These are phyloP conservation scores for Alliaria petiolata DNA, from an alignment of 345 rosid species.

Conservation along the genomic window DNA sequence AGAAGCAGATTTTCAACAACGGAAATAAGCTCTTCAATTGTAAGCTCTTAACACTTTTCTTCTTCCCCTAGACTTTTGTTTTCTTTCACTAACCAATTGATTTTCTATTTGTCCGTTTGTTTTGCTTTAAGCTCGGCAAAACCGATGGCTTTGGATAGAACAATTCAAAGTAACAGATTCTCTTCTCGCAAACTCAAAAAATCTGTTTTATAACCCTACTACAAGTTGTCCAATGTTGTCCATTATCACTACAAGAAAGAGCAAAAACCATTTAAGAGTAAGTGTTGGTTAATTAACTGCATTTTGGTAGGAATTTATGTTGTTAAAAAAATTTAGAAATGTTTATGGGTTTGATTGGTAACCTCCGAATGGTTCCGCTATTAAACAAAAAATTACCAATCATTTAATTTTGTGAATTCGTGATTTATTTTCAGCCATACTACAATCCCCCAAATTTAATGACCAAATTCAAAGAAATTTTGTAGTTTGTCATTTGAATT, in stretches of 20 bases:
- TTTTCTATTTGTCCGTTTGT: background rate
- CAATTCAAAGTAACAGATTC: background rate
- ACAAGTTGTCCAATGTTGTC: slow-evolving; percentile 1
- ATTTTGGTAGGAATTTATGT: background rate
- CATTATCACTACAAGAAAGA: slow-evolving; percentile 2
- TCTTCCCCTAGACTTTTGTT: background rate
- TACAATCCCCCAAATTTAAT: background rate
- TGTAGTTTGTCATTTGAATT: background rate
- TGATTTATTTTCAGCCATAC: background rate
- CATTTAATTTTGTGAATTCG: background rate
- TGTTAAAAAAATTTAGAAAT: background rate
- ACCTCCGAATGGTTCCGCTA: background rate
- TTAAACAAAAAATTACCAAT: background rate
- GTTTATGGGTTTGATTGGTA: background rate
- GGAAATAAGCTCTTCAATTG: slow-evolving; percentile 27
- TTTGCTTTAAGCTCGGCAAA: slow-evolving; percentile 16
- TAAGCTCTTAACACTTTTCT: slow-evolving; percentile 31
- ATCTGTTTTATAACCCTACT: background rate
- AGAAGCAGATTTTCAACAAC: slow-evolving; percentile 23
- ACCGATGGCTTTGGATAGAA: background rate
- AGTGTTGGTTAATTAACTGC: background rate
- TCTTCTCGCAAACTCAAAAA: slow-evolving; percentile 3
- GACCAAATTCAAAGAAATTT: background rate
- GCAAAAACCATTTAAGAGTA: slow-evolving; percentile 9
- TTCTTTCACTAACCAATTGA: background rate